Evolutionary conservation across 108 stramenopile species (phyloP).

Genomic region (Epithemia pelagica): DNA sequence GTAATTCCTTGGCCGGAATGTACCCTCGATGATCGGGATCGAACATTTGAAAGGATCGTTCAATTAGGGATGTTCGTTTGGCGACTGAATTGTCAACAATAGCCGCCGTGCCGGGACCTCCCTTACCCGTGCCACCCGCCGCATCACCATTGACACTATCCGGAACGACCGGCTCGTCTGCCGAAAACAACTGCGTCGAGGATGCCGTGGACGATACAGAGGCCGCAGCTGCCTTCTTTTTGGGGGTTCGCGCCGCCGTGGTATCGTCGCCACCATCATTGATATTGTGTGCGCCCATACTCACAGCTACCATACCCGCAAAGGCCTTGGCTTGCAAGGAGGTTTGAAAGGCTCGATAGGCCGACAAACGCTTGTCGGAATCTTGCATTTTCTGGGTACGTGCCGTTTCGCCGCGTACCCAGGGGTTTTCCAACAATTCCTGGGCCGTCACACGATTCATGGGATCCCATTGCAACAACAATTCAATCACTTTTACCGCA

Average conservation of each 20-base stretch:
- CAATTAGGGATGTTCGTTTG: conserved; percentile 60
- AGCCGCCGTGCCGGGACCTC: conserved; percentile 21
- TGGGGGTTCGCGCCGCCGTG: conserved; percentile 44
- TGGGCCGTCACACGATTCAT: conserved; percentile 56
- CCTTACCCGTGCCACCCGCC: conserved; percentile 11
- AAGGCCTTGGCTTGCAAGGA: conserved; percentile 66
- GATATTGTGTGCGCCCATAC: conserved; percentile 31
- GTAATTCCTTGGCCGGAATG: conserved; percentile 39
- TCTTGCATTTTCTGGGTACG: conserved; percentile 56
- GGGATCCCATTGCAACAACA: conserved; percentile 55
- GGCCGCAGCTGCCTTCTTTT: conserved; percentile 60
- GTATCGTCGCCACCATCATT: conserved; percentile 20
- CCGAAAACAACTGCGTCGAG: conserved; percentile 54
- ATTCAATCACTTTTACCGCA: conserved; percentile 43
- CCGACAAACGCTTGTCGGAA: conserved; percentile 54
- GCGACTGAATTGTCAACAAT: conserved; percentile 10
- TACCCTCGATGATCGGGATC: conserved; percentile 42
- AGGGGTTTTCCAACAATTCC: conserved; percentile 86
- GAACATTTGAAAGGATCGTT: conserved; percentile 59
- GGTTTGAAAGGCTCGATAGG: conserved; percentile 57
- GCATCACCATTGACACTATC: conserved; percentile 37
- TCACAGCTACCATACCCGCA: conserved; percentile 45
- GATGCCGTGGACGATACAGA: conserved; percentile 44
- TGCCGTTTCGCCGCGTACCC: conserved; percentile 81
- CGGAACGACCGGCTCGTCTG: conserved; percentile 54